Percentiles rank a stretch among this genome's conserved stretches.
phyloP scores from a whole-genome alignment of 495 filamentous ascomycete genomes.

The Aspergillus olivimuriae region DNA sequence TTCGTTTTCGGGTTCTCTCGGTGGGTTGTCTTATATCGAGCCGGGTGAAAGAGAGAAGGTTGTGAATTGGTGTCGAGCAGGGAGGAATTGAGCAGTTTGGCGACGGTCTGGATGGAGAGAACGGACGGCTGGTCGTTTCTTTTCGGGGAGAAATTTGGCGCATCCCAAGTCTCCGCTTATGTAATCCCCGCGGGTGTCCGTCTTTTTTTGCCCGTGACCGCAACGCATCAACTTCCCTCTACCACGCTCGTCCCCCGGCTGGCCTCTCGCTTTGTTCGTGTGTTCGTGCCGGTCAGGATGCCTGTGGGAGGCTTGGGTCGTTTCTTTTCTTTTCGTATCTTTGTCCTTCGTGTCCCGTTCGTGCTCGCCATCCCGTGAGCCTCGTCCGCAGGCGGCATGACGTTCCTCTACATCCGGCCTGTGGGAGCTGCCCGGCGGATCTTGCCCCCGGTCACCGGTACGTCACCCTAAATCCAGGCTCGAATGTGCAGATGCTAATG shows the following conservation, averaged over 20 bases:
- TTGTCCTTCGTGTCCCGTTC: neutral
- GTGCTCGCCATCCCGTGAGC: neutral
- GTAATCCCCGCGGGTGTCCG: slow-evolving; percentile 6
- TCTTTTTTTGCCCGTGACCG: neutral
- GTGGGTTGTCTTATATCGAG: too few relatives aligned
- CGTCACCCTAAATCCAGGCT: slow-evolving; percentile 8
- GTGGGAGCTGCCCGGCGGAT: slow-evolving; percentile 1
- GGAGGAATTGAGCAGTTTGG: neutral
- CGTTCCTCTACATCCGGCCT: slow-evolving; percentile 24
- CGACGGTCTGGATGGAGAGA: neutral
- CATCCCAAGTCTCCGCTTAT: slow-evolving; percentile 5
- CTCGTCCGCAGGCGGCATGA: slow-evolving; percentile 22
- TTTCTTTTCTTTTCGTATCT: neutral
- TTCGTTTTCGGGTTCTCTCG: neutral
- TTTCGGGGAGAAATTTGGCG: slow-evolving; percentile 11
- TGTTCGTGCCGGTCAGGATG: neutral
- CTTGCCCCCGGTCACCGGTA: slow-evolving; percentile 12
- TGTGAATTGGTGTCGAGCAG: neutral
- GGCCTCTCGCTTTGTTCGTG: neutral
- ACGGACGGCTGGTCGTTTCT: neutral
- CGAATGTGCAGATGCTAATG: too few relatives aligned
- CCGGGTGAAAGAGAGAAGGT: neutral
- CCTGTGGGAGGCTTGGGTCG: neutral
- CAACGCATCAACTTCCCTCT: neutral
- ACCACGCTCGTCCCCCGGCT: neutral